Evolutionary conservation across 2,329 filamentous ascomycete genomes (phyloP).

Genomic region (Aureobasidium sp.): DNA sequence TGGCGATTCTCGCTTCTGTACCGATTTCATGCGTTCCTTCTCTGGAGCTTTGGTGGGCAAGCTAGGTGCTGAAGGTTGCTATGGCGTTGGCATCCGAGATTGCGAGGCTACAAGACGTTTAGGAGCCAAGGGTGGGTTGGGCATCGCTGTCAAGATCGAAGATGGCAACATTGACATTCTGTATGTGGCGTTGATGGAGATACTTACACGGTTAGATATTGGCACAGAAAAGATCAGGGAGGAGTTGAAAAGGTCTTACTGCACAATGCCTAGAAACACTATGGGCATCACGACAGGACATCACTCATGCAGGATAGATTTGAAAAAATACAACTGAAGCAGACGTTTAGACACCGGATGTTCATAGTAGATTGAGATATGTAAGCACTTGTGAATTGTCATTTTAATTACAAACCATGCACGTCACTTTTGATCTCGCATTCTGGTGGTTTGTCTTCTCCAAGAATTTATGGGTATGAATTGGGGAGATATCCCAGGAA

Average conservation of each 20-base stretch:
- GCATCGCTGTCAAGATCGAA: conserved; percentile 44
- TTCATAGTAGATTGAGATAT: too few species aligned
- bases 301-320: not conserved
- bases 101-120: conserved; percentile 29
- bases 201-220: conserved; percentile 39
- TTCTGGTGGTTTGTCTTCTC: too few species aligned
- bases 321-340: not conserved
- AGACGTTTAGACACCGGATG: too few species aligned
- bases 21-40: conserved; percentile 37
- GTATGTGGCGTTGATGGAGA: conserved; percentile 39
- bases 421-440: too few species aligned
- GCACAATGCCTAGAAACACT: conserved; percentile 32
- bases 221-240: conserved; percentile 27
- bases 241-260: conserved; percentile 30
- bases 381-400: too few species aligned
- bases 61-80: conserved; percentile 44
- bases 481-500: too few species aligned
- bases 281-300: conserved; percentile 33
- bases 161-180: conserved; percentile 41
- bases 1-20: conserved; percentile 43
- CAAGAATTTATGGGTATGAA: too few species aligned
- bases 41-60: conserved; percentile 38
- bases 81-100: conserved; percentile 38
- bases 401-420: too few species aligned
- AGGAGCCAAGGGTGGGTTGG: conserved; percentile 34